These are phyloP conservation scores for Stachybotrys elegans DNA, from an alignment of 2,329 filamentous ascomycete species.

Conservation along the genomic window DNA sequence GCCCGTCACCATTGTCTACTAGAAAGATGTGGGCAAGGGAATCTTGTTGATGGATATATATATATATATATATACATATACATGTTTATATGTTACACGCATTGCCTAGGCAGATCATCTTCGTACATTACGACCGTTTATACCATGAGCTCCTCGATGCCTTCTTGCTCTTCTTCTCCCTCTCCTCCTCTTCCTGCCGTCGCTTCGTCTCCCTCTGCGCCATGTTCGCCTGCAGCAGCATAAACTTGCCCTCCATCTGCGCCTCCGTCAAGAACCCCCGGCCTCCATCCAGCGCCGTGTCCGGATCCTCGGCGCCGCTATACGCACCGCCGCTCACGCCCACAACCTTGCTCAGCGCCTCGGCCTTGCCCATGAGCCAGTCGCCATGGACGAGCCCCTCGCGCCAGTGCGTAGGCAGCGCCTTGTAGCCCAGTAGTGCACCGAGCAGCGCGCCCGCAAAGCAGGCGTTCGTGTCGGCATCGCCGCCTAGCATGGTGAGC, in stretches of 20 bases:
- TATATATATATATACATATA: neutral
- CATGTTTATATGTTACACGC: neutral
- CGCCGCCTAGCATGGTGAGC: slow-evolving; percentile 46
- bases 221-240: slow-evolving; percentile 26
- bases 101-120: slow-evolving; percentile 4
- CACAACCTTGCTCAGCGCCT: slow-evolving; percentile 31
- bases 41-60: neutral
- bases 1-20: neutral
- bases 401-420: slow-evolving; percentile 43
- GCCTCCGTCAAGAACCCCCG: slow-evolving; percentile 29
- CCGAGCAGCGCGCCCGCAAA: slow-evolving; percentile 46
- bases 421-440: slow-evolving; percentile 39
- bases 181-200: slow-evolving; percentile 18
- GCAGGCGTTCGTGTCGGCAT: slow-evolving; percentile 50
- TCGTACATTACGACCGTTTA: slow-evolving; percentile 11
- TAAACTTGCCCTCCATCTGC: slow-evolving; percentile 29
- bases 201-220: slow-evolving; percentile 21
- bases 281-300: slow-evolving; percentile 37
- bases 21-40: neutral
- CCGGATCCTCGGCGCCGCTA: slow-evolving; percentile 28
- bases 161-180: slow-evolving; percentile 15
- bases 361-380: slow-evolving; percentile 40
- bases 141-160: slow-evolving; percentile 13
- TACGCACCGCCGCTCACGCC: slow-evolving; percentile 30
- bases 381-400: slow-evolving; percentile 37